Percentiles rank a stretch among this genome's conserved stretches.
These are phyloP conservation scores for Polysphondylium violaceum DNA, from an alignment of 78 protist species.

Conservation along the genomic window DNA sequence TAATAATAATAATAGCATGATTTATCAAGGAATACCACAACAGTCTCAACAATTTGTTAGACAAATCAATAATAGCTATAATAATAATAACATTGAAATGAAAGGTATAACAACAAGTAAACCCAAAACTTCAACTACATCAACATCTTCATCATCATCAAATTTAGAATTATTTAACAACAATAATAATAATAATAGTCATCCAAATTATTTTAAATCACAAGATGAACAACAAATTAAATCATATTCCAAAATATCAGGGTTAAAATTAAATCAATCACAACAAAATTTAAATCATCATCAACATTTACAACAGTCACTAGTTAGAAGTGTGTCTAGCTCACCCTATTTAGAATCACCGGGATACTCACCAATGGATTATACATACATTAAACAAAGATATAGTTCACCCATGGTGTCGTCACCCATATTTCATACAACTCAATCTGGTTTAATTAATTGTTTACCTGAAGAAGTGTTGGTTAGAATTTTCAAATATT, in stretches of 20 bases:
- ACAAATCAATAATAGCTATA: too few species aligned
- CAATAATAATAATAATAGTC: constrained; percentile 1
- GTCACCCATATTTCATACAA: constrained; percentile 20
- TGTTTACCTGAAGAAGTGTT: constrained; percentile 64
- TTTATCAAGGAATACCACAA: background rate
- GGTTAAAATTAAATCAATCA: background rate
- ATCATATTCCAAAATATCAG: too few species aligned
- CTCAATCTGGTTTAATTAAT: constrained; percentile 26
- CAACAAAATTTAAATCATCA: background rate
- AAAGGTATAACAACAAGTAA: background rate
- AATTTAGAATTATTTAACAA: background rate
- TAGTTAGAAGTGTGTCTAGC: constrained; percentile 34
- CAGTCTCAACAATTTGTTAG: background rate
- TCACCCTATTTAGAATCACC: constrained; percentile 28
- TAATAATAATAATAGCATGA: background rate
- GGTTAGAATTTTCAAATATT: constrained; percentile 13
- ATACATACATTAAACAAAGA: background rate
- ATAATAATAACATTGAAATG: background rate
- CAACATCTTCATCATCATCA: background rate
- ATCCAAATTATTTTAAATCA: too few species aligned
- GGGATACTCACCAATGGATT: constrained; percentile 16
- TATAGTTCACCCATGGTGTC: background rate
- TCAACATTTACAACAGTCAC: background rate
- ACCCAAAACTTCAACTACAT: background rate
- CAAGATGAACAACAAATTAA: too few species aligned